Conservation (phyloP, 73 alveolate species). For the Stentor roeselii region DNA sequence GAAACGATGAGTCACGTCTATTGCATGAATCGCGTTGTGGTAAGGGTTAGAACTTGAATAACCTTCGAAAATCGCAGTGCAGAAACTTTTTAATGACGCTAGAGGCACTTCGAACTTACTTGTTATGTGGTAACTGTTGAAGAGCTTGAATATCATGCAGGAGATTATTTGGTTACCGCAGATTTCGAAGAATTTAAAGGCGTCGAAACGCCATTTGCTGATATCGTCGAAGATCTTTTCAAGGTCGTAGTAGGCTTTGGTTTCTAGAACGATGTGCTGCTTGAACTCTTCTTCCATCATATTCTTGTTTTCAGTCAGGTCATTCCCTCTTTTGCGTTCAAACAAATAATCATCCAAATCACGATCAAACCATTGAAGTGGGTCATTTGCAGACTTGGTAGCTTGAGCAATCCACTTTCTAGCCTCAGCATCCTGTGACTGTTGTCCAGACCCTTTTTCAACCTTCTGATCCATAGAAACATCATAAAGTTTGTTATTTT, state of each 20-base stretch:
- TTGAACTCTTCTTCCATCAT: conserved; percentile 59
- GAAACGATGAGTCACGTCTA: conserved; percentile 53
- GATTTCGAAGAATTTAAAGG: conserved; percentile 47
- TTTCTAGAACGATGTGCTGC: conserved; percentile 38
- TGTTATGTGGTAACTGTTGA: conserved; percentile 47
- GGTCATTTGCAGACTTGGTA: conserved; percentile 55
- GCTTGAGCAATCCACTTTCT: conserved; percentile 61
- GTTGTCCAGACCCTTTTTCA: conserved; percentile 51
- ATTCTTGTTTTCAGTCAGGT: conserved; percentile 38
- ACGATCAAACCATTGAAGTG: conserved; percentile 66
- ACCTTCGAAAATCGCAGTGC: conserved; percentile 16
- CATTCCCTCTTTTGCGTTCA: conserved; percentile 60
- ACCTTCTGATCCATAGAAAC: conserved; percentile 34
- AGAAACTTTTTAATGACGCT: conserved; percentile 5
- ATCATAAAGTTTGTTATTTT: conserved; percentile 60
- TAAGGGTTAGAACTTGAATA: conserved; percentile 35
- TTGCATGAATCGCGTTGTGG: conserved; percentile 57
- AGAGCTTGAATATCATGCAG: conserved; percentile 60
- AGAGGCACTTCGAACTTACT: conserved; percentile 63
- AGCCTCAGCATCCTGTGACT: conserved; percentile 59
- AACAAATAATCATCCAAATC: conserved; percentile 67
- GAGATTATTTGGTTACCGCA: conserved; percentile 43
- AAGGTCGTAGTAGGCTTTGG: conserved; percentile 49
- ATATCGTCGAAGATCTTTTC: conserved; percentile 62
- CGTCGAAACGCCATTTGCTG: conserved; percentile 69